A percentile compares a stretch with the other conserved stretches of the same genome.
These are phyloP conservation scores for Viola odorata DNA, from an alignment of 345 rosid genomes.

Conservation along the genomic window DNA sequence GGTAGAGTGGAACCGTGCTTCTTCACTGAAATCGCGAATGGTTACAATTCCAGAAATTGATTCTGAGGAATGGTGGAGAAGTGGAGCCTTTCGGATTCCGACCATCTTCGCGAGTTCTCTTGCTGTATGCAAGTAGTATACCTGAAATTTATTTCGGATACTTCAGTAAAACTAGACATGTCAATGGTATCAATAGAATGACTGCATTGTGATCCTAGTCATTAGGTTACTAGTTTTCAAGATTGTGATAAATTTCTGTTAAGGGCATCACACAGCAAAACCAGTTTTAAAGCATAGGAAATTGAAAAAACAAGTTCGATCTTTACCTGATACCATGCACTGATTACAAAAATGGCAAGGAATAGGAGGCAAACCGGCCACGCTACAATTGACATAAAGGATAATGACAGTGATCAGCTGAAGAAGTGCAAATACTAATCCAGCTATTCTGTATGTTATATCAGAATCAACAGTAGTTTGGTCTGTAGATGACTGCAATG, in stretches of 20 bases:
- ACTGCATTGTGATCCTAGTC: neutral
- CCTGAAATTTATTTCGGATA: conserved; percentile 35
- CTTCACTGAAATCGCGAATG: conserved; percentile 68
- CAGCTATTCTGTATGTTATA: conserved; percentile 72
- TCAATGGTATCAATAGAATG: neutral
- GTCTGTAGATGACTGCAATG: conserved; percentile 59
- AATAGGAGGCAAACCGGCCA: conserved; percentile 65
- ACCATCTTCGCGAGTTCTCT: conserved; percentile 88
- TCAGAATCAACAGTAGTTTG: conserved; percentile 72
- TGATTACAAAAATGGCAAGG: conserved; percentile 45
- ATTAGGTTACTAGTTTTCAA: neutral
- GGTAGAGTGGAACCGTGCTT: conserved; percentile 49
- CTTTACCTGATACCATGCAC: conserved; percentile 60
- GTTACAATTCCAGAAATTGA: conserved; percentile 65
- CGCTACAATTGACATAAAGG: conserved; percentile 54
- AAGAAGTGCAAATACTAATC: conserved; percentile 68
- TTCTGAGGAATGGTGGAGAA: conserved; percentile 84
- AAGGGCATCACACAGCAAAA: too few species aligned
- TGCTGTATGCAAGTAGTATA: conserved; percentile 72
- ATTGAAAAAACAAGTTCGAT: neutral
- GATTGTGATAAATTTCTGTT: neutral
- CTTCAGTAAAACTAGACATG: neutral
- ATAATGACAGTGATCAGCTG: conserved; percentile 57
- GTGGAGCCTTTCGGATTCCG: conserved; percentile 70
- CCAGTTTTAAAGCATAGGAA: neutral